Conservation (phyloP, 2,329 filamentous ascomycete species). For the Epichloe brachyelytri region DNA sequence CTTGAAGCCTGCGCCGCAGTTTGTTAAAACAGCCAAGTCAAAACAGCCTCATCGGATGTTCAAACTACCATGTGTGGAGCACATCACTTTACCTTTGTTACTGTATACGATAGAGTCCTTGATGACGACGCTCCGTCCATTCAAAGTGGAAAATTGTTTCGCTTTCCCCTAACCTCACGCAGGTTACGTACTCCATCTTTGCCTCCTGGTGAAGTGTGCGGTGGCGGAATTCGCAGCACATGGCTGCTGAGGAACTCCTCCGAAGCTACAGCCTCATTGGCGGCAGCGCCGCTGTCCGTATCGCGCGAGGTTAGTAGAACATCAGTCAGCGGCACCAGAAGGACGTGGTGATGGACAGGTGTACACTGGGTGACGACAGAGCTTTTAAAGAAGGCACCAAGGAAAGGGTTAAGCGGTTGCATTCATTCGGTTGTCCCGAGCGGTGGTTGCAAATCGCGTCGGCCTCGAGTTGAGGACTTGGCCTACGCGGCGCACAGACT, state of each 20-base stretch:
- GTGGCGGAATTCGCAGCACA: conserved; percentile 70
- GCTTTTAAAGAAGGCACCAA: conserved; percentile 98
- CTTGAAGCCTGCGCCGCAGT: conserved; percentile 59
- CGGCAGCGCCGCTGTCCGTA: conserved; percentile 64
- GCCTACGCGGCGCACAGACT: not conserved
- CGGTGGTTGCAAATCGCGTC: conserved; percentile 16
- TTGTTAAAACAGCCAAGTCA: not conserved
- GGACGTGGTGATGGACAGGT: conserved; percentile 80
- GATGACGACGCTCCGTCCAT: conserved; percentile 84
- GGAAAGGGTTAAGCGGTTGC: conserved; percentile 97
- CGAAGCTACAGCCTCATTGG: conserved; percentile 69
- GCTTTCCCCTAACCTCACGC: conserved; percentile 86
- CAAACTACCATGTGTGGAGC: not conserved
- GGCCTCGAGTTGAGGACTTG: conserved; percentile 13
- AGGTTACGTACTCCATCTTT: conserved; percentile 50
- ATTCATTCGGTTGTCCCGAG: conserved; percentile 39
- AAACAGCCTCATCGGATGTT: not conserved
- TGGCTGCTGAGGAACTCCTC: conserved; percentile 96
- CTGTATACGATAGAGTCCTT: conserved; percentile 90
- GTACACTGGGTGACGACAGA: conserved; percentile 82
- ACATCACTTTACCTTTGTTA: conserved; percentile 62
- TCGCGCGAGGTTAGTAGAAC: conserved; percentile 80
- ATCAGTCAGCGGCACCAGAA: conserved; percentile 89
- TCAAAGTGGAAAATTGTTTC: conserved; percentile 85
- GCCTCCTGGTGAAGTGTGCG: conserved; percentile 33